These are phyloP conservation scores for Rubia peregrina DNA, from an alignment of 305 asterid genomes.

Conservation along the genomic window DNA sequence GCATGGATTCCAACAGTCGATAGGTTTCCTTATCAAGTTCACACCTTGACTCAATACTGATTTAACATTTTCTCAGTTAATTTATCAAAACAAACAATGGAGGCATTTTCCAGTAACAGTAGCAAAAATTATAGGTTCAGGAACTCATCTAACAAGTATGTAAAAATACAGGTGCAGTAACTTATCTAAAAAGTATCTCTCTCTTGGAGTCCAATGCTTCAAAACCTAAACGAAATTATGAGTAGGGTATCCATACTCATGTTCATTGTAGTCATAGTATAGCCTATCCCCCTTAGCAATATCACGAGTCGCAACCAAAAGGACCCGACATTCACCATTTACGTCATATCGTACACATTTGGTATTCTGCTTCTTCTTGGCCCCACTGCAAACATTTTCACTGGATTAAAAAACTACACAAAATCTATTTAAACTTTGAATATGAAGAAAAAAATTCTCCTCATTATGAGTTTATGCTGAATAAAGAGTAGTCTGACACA, in stretches of 20 bases:
- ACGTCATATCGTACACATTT: conserved; percentile 71
- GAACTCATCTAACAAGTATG: too few relatives aligned
- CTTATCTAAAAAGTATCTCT: too few relatives aligned
- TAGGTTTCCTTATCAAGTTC: too few relatives aligned
- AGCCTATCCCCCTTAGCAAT: conserved; percentile 77
- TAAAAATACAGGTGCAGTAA: too few relatives aligned
- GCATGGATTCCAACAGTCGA: too few relatives aligned
- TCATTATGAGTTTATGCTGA: neutral
- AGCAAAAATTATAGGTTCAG: too few relatives aligned
- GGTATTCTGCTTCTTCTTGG: conserved; percentile 66
- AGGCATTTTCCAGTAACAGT: too few relatives aligned
- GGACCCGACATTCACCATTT: conserved; percentile 57
- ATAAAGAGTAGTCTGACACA: neutral
- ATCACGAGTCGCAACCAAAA: conserved; percentile 68
- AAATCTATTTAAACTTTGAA: neutral
- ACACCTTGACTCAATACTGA: too few relatives aligned
- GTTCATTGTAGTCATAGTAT: conserved; percentile 76
- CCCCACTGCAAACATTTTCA: conserved; percentile 47
- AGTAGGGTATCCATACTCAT: conserved; percentile 82
- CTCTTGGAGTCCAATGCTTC: conserved; percentile 11
- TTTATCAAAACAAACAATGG: too few relatives aligned
- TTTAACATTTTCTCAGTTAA: too few relatives aligned
- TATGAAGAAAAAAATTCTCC: neutral
- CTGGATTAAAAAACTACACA: conserved; percentile 22
- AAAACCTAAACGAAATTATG: conserved; percentile 53